A percentile compares a stretch with the other conserved stretches of the same genome.
These are phyloP conservation scores for Isatis lusitanica DNA, from an alignment of 441 rosid species.

Conservation along the genomic window DNA sequence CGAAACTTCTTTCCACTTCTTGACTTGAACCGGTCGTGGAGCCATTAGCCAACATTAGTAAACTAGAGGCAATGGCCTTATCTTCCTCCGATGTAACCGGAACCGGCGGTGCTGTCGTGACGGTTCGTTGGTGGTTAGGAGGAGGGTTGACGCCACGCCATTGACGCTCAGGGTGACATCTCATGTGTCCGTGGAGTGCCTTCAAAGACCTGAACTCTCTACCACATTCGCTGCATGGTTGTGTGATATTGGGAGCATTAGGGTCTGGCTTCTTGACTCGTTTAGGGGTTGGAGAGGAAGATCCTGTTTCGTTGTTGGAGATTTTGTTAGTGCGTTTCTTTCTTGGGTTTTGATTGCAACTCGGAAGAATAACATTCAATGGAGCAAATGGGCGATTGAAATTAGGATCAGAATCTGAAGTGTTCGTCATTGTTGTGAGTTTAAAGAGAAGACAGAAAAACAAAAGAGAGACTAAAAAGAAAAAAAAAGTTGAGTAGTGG, in stretches of 20 bases:
- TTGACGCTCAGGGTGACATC: conserved; percentile 85
- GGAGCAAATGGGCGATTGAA: not conserved
- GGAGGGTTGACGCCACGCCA: conserved; percentile 87
- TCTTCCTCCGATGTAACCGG: conserved; percentile 46
- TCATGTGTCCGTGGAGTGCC: conserved; percentile 88
- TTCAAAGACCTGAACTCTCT: conserved; percentile 68
- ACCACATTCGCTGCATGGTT: conserved; percentile 76
- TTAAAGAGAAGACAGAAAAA: not conserved
- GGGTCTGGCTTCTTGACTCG: conserved; percentile 60
- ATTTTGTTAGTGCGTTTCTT: conserved; percentile 54
- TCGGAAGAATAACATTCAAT: not conserved
- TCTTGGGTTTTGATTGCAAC: conserved; percentile 38
- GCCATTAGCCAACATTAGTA: conserved; percentile 50
- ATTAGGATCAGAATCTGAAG: conserved; percentile 11
- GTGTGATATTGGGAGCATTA: conserved; percentile 54
- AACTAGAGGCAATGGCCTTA: conserved; percentile 49
- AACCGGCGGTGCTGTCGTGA: not conserved
- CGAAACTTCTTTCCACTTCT: conserved; percentile 36
- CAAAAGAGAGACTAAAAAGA: not conserved
- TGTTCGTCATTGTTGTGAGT: not conserved
- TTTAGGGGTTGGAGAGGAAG: conserved; percentile 38
- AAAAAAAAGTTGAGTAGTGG: not conserved
- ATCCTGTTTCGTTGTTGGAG: conserved; percentile 33
- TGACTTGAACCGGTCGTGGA: not conserved
- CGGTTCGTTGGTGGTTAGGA: conserved; percentile 34